phyloP scores from a whole-genome alignment of 2,329 filamentous ascomycete genomes.

The Aureobasidium sp. region DNA sequence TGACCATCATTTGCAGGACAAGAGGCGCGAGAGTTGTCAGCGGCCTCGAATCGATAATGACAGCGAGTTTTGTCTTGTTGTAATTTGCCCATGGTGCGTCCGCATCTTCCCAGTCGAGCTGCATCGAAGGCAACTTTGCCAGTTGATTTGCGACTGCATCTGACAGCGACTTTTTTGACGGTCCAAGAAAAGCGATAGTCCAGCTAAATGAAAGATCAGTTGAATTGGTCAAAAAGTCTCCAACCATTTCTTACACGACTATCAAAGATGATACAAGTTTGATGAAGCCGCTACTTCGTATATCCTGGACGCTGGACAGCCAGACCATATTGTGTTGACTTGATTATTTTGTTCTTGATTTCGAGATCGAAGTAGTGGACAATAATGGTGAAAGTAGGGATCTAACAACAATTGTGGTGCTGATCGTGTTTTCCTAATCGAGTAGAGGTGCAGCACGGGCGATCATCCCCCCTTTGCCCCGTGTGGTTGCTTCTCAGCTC shows the following conservation, averaged over 20 bases:
- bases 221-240: not conserved
- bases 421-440: not conserved
- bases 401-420: not conserved
- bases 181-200: not conserved
- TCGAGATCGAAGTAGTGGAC: not conserved
- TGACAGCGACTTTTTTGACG: not conserved
- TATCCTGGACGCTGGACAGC: not conserved
- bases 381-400: not conserved
- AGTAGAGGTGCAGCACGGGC: not conserved
- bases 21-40: not conserved
- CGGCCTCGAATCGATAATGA: not conserved
- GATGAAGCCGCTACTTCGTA: not conserved
- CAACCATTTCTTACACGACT: not conserved
- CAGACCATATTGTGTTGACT: not conserved
- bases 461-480: not conserved
- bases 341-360: not conserved
- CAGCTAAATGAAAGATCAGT: not conserved
- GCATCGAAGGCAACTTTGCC: not conserved
- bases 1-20: not conserved
- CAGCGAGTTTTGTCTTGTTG: not conserved
- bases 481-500: no score
- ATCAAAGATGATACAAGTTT: not conserved
- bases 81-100: not conserved
- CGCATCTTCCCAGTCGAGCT: not conserved
- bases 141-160: not conserved